Percentiles rank a stretch among this genome's conserved stretches.
Conservation (phyloP, 805 yeast species). For the Pachysolen tannophilus region DNA sequence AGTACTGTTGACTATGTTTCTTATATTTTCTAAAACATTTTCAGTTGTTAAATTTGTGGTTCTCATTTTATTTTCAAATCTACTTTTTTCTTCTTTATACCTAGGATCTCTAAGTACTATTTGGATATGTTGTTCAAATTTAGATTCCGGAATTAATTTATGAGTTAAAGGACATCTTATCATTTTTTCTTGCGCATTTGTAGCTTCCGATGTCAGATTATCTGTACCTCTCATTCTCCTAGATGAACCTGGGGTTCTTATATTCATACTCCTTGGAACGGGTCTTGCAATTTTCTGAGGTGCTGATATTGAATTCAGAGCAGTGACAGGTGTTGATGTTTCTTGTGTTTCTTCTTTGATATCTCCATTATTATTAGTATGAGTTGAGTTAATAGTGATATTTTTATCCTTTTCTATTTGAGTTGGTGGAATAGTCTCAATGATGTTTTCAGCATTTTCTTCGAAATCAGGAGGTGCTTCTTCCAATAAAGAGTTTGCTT, state of each 20-base stretch:
- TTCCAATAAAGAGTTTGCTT: constrained; percentile 26
- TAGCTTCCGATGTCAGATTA: not conserved
- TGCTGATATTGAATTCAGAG: not conserved
- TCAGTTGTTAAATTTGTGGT: constrained; percentile 41
- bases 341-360: constrained; percentile 2
- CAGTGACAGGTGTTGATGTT: not conserved
- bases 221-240: constrained; percentile 24
- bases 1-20: constrained; percentile 30
- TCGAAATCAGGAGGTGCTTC: constrained; percentile 35
- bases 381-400: not conserved
- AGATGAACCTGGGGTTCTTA: constrained; percentile 66
- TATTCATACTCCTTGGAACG: constrained; percentile 46
- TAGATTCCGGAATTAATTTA: constrained; percentile 55
- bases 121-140: constrained; percentile 65
- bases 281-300: constrained; percentile 7
- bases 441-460: constrained; percentile 7
- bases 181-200: constrained; percentile 19
- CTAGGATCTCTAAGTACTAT: constrained; percentile 69
- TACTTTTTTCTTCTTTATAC: constrained; percentile 60
- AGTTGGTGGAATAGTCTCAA: not conserved
- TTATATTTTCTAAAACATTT: constrained; percentile 57
- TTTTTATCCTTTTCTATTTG: not conserved
- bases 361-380: not conserved
- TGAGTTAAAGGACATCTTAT: constrained; percentile 80
- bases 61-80: constrained; percentile 50